These are phyloP conservation scores for Geotrichum restrictum DNA, from an alignment of 1,139 yeast genomes.

Conservation along the genomic window DNA sequence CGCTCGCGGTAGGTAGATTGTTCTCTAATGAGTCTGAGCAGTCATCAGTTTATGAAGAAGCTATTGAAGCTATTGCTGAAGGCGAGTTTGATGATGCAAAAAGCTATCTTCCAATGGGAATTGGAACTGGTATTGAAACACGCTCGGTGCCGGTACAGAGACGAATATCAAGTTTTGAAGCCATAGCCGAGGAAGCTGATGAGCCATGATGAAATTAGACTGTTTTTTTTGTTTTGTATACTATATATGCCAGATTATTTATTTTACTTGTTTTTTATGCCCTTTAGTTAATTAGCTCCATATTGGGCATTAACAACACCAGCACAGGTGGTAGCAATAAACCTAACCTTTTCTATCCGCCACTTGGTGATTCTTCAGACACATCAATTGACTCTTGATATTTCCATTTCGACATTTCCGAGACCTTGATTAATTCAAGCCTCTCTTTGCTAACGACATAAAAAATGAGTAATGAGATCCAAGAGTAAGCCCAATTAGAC, in stretches of 20 bases:
- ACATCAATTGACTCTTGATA: too few relatives aligned
- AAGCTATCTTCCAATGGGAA: neutral
- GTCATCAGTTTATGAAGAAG: neutral
- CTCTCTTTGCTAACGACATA: too few relatives aligned
- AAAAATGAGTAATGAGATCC: slow-evolving; percentile 25
- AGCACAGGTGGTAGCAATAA: too few relatives aligned
- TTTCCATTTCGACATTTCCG: neutral
- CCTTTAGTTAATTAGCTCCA: neutral
- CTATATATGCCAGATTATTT: neutral
- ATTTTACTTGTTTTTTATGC: neutral
- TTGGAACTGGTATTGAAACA: too few relatives aligned
- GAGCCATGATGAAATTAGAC: too few relatives aligned
- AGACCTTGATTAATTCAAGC: too few relatives aligned
- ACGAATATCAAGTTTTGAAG: too few relatives aligned
- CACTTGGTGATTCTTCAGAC: too few relatives aligned
- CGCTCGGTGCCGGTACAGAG: too few relatives aligned
- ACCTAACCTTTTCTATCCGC: too few relatives aligned
- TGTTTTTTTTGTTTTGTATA: too few relatives aligned
- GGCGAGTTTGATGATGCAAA: neutral
- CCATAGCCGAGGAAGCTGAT: neutral
- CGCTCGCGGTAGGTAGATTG: neutral
- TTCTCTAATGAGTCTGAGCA: neutral
- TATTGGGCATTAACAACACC: too few relatives aligned
- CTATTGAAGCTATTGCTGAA: neutral
- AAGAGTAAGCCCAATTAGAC: slow-evolving; percentile 23